These are phyloP conservation scores for Aspergillus sp. DNA, from an alignment of 2,329 filamentous ascomycete genomes.

Conservation along the genomic window DNA sequence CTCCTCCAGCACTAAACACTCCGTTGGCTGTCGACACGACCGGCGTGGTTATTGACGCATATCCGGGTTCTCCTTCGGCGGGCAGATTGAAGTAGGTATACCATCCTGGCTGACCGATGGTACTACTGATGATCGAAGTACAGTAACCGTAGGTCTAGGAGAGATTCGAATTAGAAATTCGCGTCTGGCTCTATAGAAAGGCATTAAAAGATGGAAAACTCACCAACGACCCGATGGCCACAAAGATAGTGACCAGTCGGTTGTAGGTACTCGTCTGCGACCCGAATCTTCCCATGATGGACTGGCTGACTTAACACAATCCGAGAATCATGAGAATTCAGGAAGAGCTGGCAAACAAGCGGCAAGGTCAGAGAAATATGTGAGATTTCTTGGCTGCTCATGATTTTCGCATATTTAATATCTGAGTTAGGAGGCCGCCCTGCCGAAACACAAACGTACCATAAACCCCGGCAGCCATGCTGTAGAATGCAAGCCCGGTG, in stretches of 20 bases:
- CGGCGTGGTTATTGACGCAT: slow-evolving; percentile 40
- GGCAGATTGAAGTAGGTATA: slow-evolving; percentile 46
- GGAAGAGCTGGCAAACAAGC: background rate
- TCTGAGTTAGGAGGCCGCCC: background rate
- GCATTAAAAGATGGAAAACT: slow-evolving; percentile 6
- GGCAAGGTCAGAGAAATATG: background rate
- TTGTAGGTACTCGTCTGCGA: slow-evolving; percentile 34
- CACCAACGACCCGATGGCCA: slow-evolving; percentile 35
- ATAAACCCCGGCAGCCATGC: background rate
- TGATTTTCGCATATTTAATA: background rate
- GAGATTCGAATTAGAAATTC: slow-evolving; percentile 1
- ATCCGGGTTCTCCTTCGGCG: slow-evolving; percentile 37
- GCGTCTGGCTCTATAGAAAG: background rate
- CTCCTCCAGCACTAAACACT: slow-evolving; percentile 44
- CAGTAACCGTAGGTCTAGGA: slow-evolving; percentile 46
- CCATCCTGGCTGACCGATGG: slow-evolving; percentile 48
- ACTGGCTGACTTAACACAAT: background rate
- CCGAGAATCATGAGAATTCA: background rate
- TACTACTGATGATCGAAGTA: slow-evolving; percentile 46
- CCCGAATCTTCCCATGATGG: slow-evolving; percentile 24
- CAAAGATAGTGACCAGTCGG: slow-evolving; percentile 32
- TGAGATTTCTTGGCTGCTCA: background rate
- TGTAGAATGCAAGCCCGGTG: background rate
- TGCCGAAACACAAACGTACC: background rate
- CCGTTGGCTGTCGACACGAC: slow-evolving; percentile 46